Evolutionary conservation across 345 rosid species (phyloP), one percentile per base, ranked within the genome.

Genomic region (Clausena lansium): DNA sequence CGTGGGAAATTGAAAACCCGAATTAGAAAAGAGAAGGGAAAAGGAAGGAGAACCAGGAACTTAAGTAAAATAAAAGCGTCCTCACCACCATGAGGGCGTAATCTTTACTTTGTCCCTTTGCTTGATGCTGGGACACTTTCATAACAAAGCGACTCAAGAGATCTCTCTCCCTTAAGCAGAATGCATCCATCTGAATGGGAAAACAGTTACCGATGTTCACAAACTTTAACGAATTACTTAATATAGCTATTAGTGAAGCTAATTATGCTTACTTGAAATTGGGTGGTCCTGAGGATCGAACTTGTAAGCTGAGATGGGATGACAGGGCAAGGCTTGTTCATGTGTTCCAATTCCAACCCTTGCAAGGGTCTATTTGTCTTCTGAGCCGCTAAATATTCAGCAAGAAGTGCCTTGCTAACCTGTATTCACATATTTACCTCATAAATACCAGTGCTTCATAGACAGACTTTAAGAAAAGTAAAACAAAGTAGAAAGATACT

Each of bases 391-490:
- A 86, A 24, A 86, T 89, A 92, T 81, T 90, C 98, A n/a, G 84
- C 89, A 79, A 92, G 84, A 45, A 96, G 97, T 4, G 99, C 93
- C 84, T 93, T 96, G 89, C 99, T 90, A 77, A 93, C 92, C 99
- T 96, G 87, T 64, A 55, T 55, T 65, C 22, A 80, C 77, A 70
- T 24, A 61, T 30, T 62, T 22, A 75, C 60, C 71, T 67, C 60
- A 39, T 39, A 75, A 70, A 32, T 60, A 65, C n/a, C 75, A 78
- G 20, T 35, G 67, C 24, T 74, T 73, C 27, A 78, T 24, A 74
- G n/a, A 76, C 8, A 47, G 24, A 30, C 33, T 24, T 71, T 20
- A 54, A 54, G 30, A 71, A 33, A 55, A 33, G 27, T n/a, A 71
- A 55, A 33, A 71, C 54, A 25, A 30, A 47, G 73, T 15, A 69